Evolutionary conservation across 257 asterid species (phyloP).

Genomic region (Nicotiana otophora): DNA sequence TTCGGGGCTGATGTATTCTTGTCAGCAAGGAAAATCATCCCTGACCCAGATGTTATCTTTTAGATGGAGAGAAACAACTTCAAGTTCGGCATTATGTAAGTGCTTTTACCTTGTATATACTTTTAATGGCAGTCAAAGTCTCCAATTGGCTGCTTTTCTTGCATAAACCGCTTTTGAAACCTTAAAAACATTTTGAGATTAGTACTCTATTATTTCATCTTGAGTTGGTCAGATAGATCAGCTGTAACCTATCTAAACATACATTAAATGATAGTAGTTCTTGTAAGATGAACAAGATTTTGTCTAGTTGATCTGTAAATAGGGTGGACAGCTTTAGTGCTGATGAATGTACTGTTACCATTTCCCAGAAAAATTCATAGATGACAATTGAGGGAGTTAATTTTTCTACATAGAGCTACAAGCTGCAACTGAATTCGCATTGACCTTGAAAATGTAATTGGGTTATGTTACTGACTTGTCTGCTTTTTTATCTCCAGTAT

Average conservation of each 20-base stretch:
- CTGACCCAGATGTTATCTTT: constrained; percentile 44
- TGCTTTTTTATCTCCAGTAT: constrained; percentile 35
- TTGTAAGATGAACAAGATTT: no score
- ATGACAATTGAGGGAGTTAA: neutral
- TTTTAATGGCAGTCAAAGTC: neutral
- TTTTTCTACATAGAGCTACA: neutral
- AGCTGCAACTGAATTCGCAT: neutral
- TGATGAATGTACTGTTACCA: no score
- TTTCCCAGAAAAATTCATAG: neutral
- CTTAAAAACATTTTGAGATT: neutral
- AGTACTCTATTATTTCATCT: neutral
- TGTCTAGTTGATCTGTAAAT: no score
- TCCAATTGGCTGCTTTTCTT: neutral
- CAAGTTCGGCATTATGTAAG: constrained; percentile 54
- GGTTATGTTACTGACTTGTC: neutral
- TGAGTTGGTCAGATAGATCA: neutral
- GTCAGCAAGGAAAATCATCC: constrained; percentile 72
- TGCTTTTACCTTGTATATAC: neutral
- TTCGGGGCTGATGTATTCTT: constrained; percentile 83
- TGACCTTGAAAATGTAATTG: neutral
- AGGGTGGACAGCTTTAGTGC: no score
- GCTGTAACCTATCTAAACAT: neutral
- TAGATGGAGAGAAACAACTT: constrained; percentile 61
- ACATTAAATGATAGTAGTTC: no score
- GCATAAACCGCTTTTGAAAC: neutral